Evolutionary conservation across 2,329 filamentous ascomycete species (phyloP), one percentile per base, ranked within the genome.

Genomic region (Metarhizium humberi): DNA sequence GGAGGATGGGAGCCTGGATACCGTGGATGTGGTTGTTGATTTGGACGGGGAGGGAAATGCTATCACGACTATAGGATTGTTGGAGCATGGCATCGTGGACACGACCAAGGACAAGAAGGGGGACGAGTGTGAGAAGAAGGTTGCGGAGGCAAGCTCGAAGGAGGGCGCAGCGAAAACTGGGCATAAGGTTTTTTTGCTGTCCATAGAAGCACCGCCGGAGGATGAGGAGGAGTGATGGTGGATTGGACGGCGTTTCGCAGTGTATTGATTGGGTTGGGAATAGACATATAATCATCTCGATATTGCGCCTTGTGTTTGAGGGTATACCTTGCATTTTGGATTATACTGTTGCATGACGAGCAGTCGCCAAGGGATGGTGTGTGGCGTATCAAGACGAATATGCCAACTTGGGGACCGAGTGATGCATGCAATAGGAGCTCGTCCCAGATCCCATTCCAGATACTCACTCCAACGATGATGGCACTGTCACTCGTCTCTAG

Each of bases 1-100:
- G 0, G 92, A 97, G 67, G 82, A 85, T 59, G 80, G 79, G 3
- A 79, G 72, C 55, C 67, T 84, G 3, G 81, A 84, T 60, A 77
- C 71, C 0, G 64, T 72, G 45, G 80, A 84, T 50, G 74, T 80
- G 1, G 71, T 84, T 1, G 79, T 83, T 2, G 78, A 82, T 55
- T 67, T 82, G 1, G 79, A 80, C 49, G 71, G 66, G 0, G 59
- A 79, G 6, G 78, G 79, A 0, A 75, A 74, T 34, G 68, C 74
- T 0, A 62, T 78, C 32, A 72, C 74, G 61, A 67, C 69, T 56
- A 59, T 74, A 29, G 68, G 71, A 18, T 66, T 70, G 47, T 60
- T 73, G 3, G 63, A 72, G 53, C 62, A 74, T 6, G 69, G 70
- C 4, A 64, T 73, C n/a, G 64, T 70, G 1, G 68, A 72, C 48